Base-by-base conservation (phyloP, 352 stramenopile species). In the Lagenidium giganteum region DNA sequence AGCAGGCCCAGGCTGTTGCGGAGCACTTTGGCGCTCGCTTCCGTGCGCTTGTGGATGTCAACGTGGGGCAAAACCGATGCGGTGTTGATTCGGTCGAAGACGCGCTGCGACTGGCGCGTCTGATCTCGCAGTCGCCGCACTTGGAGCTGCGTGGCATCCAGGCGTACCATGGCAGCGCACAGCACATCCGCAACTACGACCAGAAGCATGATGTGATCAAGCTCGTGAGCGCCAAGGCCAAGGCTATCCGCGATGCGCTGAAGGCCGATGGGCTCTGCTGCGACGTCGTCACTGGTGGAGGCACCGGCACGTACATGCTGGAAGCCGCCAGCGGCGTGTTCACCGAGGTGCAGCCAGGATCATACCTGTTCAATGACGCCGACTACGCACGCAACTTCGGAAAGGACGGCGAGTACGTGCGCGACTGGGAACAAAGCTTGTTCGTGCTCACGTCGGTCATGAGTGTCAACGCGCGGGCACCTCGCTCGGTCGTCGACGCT, bases 301-400 rank as follows among this genome's bases (percentile, higher is more conserved):
- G 76, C 11, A 89, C 76, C 1, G 79, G 76, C 2, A 89, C 70
- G 27, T 88, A 84, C 30, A 30, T 75, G 31, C 39, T 85, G 9
- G 79, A 91, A 38, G 69, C 67, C 0, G 51, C 54, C 13, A 84
- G 62, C 33, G 71, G 67, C 17, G 62, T 85, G 14, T 89, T 87
- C 41, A 88, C 70, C 0, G 79, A 91, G 42, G 67, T 91, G 37
- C 76, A 91, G 56, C 79, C 79, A 0, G 79, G 79, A 3, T 87
- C 71, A 38, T 91, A 84, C 52, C 49, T 86, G 18, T 84, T 91
- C 54, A 86, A 83, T 50, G 79, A 91, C 51, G 70, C 64, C 20
- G 73, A 89, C 55, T 89, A 91, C 42, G 57, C 67, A 3, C 47
- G 57, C 23, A 91, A 89, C 32, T 28, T 70, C 1, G 67, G 45